A percentile compares a stretch with the other conserved stretches of the same genome.
These are phyloP conservation scores for Starmerella floris DNA, from an alignment of 805 yeast species.

Conservation along the genomic window DNA sequence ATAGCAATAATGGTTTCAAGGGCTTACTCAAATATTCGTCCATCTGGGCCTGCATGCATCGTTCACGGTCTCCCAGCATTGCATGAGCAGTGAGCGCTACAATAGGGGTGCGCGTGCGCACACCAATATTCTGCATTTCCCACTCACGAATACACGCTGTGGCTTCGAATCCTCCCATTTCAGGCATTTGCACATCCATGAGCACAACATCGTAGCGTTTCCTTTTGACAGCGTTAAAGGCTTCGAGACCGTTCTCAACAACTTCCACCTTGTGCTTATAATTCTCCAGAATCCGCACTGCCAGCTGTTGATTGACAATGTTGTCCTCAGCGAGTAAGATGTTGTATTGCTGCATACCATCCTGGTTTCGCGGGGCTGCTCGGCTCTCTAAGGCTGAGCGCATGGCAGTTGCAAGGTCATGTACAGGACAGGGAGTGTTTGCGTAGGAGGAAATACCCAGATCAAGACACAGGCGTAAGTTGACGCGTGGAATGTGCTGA, in stretches of 20 bases:
- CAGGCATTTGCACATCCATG: constrained; percentile 94
- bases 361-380: constrained; percentile 65
- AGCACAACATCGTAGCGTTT: constrained; percentile 64
- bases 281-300: constrained; percentile 71
- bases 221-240: constrained; percentile 58
- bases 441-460: constrained; percentile 81
- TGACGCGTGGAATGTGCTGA: constrained; percentile 61
- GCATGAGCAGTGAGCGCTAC: constrained; percentile 89
- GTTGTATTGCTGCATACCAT: constrained; percentile 61
- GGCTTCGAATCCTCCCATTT: constrained; percentile 90
- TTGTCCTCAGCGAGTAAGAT: constrained; percentile 78
- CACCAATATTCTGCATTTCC: constrained; percentile 68
- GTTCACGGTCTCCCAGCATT: constrained; percentile 83
- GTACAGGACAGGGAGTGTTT: constrained; percentile 71
- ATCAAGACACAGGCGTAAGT: constrained; percentile 70
- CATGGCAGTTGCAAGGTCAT: constrained; percentile 69
- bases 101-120: constrained; percentile 68
- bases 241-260: constrained; percentile 76
- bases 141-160: constrained; percentile 75
- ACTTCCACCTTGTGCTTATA: constrained; percentile 75
- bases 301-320: constrained; percentile 73
- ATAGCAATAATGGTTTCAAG: constrained; percentile 63
- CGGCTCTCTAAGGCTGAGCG: constrained; percentile 77
- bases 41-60: constrained; percentile 80
- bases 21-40: constrained; percentile 86